A percentile compares a stretch with the other conserved stretches of the same genome.
Conservation (phyloP, 768 basidiomycete species). For the Hypholoma sublateritium region DNA sequence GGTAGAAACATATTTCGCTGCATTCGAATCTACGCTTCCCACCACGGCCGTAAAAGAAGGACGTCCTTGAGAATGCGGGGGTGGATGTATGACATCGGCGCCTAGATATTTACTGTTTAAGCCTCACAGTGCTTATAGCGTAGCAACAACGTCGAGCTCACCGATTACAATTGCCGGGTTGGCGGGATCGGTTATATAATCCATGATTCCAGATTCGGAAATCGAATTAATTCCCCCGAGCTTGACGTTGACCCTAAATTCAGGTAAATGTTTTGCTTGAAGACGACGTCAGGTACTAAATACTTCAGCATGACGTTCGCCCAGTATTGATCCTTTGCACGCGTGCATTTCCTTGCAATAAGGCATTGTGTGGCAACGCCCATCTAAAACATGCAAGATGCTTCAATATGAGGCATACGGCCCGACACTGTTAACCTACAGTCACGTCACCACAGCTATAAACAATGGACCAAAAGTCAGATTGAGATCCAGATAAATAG, state of each 20-base stretch:
- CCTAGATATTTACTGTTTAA: conserved; percentile 40
- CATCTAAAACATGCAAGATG: conserved; percentile 33
- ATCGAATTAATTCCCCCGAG: conserved; percentile 81
- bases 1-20: conserved; percentile 63
- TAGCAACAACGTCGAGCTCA: conserved; percentile 22
- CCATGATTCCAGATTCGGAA: conserved; percentile 50
- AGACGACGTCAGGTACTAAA: conserved; percentile 18
- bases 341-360: conserved; percentile 57
- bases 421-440: conserved; percentile 7
- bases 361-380: conserved; percentile 84
- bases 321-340: conserved; percentile 75
- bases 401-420: background rate
- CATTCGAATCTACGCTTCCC: conserved; percentile 70
- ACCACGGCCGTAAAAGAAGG: conserved; percentile 83
- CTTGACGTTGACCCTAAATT: conserved; percentile 75
- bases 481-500: background rate
- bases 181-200: conserved; percentile 53
- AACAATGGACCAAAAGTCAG: background rate
- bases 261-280: background rate
- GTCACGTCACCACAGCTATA: conserved; percentile 62
- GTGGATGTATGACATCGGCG: conserved; percentile 82
- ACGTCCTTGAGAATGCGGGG: conserved; percentile 72
- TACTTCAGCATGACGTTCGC: conserved; percentile 83
- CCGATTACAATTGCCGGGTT: conserved; percentile 81
- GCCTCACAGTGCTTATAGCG: background rate